A percentile compares a stretch with the other conserved stretches of the same genome.
phyloP scores from a whole-genome alignment of 2,329 filamentous ascomycete genomes.

The Fusarium torreyae region DNA sequence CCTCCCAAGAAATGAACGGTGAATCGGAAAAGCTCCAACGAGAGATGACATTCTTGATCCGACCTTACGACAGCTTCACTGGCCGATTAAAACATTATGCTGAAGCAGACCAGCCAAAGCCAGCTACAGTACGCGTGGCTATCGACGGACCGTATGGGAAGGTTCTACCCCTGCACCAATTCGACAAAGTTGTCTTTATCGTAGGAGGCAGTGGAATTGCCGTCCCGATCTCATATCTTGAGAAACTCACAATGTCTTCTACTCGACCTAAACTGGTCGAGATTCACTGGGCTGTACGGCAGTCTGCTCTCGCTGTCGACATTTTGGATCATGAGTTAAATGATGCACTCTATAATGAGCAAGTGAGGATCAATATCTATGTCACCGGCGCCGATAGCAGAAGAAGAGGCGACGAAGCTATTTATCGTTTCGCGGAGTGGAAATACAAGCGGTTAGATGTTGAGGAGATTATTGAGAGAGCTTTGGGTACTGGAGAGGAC shows the following conservation, averaged over 20 bases:
- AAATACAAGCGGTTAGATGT: not conserved
- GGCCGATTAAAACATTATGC: conserved; percentile 5
- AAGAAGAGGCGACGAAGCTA: rapidly evolving
- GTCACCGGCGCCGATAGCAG: not conserved
- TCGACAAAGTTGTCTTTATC: conserved; percentile 10
- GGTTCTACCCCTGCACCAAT: not conserved
- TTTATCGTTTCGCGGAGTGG: not conserved
- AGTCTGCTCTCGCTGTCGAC: conserved; percentile 4
- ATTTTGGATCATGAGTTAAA: conserved; percentile 3
- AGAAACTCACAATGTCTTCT: not conserved
- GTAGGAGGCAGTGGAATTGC: conserved; percentile 26
- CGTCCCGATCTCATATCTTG: conserved; percentile 9
- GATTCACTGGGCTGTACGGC: conserved; percentile 24
- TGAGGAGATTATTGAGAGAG: not conserved
- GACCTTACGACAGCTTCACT: conserved; percentile 63
- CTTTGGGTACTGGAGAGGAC: rapidly evolving
- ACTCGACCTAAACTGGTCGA: not conserved
- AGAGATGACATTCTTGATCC: conserved; percentile 60
- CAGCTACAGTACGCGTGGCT: not conserved
- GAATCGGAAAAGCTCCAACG: not conserved
- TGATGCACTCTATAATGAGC: not conserved
- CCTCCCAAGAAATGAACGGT: rapidly evolving
- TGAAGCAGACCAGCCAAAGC: not conserved
- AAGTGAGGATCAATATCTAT: not conserved
- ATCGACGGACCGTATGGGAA: conserved; percentile 21